Conservation (phyloP, 2,329 filamentous ascomycete species). For the Paraphoma chrysanthemicola region DNA sequence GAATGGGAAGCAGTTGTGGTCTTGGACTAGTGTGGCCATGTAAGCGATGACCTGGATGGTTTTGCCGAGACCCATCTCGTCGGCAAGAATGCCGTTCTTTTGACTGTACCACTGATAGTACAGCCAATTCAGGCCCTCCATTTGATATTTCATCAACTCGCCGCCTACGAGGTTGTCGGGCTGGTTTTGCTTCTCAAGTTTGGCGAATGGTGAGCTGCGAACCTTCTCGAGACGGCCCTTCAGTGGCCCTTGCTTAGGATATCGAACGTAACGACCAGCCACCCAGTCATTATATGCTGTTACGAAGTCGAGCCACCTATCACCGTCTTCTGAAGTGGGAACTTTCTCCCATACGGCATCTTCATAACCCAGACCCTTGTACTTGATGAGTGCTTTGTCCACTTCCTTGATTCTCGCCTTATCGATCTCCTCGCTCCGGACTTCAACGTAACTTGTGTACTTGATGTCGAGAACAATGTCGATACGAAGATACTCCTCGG, state of each 20-base stretch:
- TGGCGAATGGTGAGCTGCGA: slow-evolving; percentile 70
- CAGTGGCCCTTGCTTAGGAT: slow-evolving; percentile 63
- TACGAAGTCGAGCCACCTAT: slow-evolving; percentile 80
- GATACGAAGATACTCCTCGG: slow-evolving; percentile 82
- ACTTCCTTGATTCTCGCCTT: slow-evolving; percentile 75
- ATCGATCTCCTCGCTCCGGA: slow-evolving; percentile 72
- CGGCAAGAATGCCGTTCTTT: slow-evolving; percentile 88
- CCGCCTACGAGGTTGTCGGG: slow-evolving; percentile 77
- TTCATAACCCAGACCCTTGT: slow-evolving; percentile 89
- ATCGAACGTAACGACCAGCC: slow-evolving; percentile 75
- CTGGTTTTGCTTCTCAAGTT: slow-evolving; percentile 73
- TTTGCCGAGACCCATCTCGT: slow-evolving; percentile 98
- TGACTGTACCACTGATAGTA: slow-evolving; percentile 85
- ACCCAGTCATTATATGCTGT: slow-evolving; percentile 88
- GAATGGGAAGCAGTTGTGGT: slow-evolving; percentile 83
- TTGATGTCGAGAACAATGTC: slow-evolving; percentile 89
- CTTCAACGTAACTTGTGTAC: slow-evolving; percentile 66
- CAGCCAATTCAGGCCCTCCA: slow-evolving; percentile 94
- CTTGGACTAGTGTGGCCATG: slow-evolving; percentile 70
- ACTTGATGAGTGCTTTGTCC: slow-evolving; percentile 81
- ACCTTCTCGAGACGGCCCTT: slow-evolving; percentile 72
- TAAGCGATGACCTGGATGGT: slow-evolving; percentile 92
- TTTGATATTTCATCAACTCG: slow-evolving; percentile 89
- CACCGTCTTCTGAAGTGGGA: slow-evolving; percentile 68
- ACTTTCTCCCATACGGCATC: slow-evolving; percentile 90